Conservation (phyloP, 805 yeast species). For the Torulaspora microellipsoides region DNA sequence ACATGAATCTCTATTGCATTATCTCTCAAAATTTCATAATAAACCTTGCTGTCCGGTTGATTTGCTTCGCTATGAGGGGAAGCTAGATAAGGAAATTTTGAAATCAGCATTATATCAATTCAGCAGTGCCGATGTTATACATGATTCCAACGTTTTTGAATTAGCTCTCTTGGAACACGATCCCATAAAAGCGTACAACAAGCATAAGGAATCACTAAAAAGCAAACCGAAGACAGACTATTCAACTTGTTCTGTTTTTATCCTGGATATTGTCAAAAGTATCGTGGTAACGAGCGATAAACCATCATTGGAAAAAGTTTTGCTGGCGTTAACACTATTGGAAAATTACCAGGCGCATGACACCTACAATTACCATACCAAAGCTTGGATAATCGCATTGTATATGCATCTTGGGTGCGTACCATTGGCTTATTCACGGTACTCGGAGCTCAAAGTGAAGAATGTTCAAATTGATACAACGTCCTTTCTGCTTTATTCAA, state of each 20-base stretch:
- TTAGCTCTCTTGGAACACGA: slow-evolving; percentile 17
- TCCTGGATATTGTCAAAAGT: slow-evolving; percentile 50
- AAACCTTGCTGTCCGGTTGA: slow-evolving; percentile 68
- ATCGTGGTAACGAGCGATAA: slow-evolving; percentile 21
- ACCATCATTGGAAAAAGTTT: slow-evolving; percentile 24
- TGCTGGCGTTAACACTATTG: slow-evolving; percentile 49
- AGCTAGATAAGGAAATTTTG: slow-evolving; percentile 24
- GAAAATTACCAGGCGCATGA: slow-evolving; percentile 54
- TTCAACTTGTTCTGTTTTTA: slow-evolving; percentile 61
- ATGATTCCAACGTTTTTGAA: slow-evolving; percentile 45
- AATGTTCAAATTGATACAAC: slow-evolving; percentile 73
- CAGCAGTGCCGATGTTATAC: slow-evolving; percentile 38
- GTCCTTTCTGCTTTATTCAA: slow-evolving; percentile 47
- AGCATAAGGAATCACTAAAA: slow-evolving; percentile 36
- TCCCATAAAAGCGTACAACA: slow-evolving; percentile 37
- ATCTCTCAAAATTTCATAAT: slow-evolving; percentile 43
- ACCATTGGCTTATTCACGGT: slow-evolving; percentile 47
- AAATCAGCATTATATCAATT: slow-evolving; percentile 18
- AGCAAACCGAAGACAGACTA: slow-evolving; percentile 59
- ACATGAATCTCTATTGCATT: slow-evolving; percentile 35
- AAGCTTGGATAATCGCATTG: slow-evolving; percentile 64
- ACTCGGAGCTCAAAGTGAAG: slow-evolving; percentile 55
- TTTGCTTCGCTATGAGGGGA: slow-evolving; percentile 37
- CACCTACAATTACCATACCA: slow-evolving; percentile 65
- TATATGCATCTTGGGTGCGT: slow-evolving; percentile 56